Conservation (phyloP, 805 yeast genomes). For the Cyberlindnera meyerae region DNA sequence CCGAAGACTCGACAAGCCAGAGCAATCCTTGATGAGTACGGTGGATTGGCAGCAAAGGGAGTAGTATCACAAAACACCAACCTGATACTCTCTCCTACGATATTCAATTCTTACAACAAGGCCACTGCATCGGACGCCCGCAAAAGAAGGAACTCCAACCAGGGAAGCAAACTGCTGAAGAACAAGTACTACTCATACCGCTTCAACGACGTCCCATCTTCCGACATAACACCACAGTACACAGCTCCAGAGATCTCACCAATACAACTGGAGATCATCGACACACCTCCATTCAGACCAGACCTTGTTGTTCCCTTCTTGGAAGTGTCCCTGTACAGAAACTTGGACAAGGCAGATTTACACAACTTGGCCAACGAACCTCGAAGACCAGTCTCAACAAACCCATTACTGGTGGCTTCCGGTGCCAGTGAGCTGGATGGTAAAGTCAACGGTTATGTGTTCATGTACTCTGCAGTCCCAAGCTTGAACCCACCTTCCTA, state of each 20-base stretch:
- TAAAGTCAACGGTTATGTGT: conserved; percentile 65
- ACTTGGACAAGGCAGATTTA: conserved; percentile 53
- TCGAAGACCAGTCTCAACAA: conserved; percentile 54
- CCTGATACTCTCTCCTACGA: conserved; percentile 33
- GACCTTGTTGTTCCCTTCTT: conserved; percentile 69
- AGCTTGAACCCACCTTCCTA: conserved; percentile 56
- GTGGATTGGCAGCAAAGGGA: conserved; percentile 35
- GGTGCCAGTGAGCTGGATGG: conserved; percentile 79
- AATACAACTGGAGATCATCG: conserved; percentile 62
- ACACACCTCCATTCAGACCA: conserved; percentile 67
- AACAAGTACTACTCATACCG: conserved; percentile 19
- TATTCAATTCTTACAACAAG: conserved; percentile 31
- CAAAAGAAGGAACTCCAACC: conserved; percentile 15
- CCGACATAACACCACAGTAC: conserved; percentile 52
- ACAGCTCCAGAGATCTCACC: conserved; percentile 53
- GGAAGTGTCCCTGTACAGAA: conserved; percentile 63
- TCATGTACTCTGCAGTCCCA: conserved; percentile 69
- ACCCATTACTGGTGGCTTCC: conserved; percentile 67
- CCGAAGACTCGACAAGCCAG: conserved; percentile 38
- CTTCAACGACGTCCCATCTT: conserved; percentile 35
- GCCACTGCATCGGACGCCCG: conserved; percentile 3
- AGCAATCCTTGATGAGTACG: conserved; percentile 43
- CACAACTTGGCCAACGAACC: conserved; percentile 62
- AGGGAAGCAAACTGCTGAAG: conserved; percentile 13
- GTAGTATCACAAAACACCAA: conserved; percentile 29